Base-by-base conservation (phyloP, 441 rosid genomes). In the Eruca vesicaria region DNA sequence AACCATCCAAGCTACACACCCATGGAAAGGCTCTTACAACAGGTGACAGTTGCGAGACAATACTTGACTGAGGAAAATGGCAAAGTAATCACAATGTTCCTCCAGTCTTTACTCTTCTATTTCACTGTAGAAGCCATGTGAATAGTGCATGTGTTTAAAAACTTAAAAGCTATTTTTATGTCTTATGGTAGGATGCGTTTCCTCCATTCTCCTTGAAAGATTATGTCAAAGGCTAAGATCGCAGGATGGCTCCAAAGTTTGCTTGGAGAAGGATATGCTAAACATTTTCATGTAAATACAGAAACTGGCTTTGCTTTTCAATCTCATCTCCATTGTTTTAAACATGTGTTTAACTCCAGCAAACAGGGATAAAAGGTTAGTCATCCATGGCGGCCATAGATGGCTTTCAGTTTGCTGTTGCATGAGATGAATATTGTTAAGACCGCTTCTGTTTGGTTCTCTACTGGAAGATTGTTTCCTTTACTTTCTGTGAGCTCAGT, bases 141-240 rank as follows among this genome's bases (percentile, higher is more conserved):
- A 52, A 4, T 52, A 19, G 14, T 19, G 57, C 57, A 23, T 52
- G 26, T 52, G 28, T 19, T 52, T n/a, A n/a, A 52, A 52, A 52
- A 52, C 6, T 23, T n/a, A n/a, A n/a, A n/a, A n/a, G n/a, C 26
- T 52, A 4, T 52, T 19, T 50, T 7, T 19, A 4, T 52, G 52
- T 52, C 58, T 52, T 52, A 52, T 52, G 26, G 26, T 52, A 52
- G 58, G 58, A 52, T 52, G 58, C 58, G 26, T 52, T 52, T 52
- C 58, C 58, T 52, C 58, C 58, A 19, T 52, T 52, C 58, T 52
- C 58, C 58, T 52, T 52, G 58, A 52, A 52, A 52, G 58, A 52
- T 52, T 19, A 9, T 52, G 6, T 52, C 1, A 52, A 52, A 52
- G 26, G 58, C 58, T 52, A 19, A 9, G 58, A 50, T 50, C 6